phyloP scores from a whole-genome alignment of 2,329 filamentous ascomycete species.

The Xylaria sp. region DNA sequence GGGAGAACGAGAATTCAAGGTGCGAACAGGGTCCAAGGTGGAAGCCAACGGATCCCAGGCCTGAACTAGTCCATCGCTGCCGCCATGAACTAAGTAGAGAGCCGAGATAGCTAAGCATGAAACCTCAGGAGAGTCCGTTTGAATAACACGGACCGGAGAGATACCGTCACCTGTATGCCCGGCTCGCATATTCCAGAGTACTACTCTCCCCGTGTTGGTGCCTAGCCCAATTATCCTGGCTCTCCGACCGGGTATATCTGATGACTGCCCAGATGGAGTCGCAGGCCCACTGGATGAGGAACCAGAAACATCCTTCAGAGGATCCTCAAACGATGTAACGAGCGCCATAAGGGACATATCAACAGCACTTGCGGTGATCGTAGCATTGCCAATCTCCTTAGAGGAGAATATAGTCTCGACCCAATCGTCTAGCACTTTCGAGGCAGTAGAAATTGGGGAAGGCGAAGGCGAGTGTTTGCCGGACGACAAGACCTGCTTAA shows the following conservation, averaged over 20 bases:
- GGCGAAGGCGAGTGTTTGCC: slow-evolving; percentile 40
- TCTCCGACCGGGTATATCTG: slow-evolving; percentile 84
- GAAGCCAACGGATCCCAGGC: slow-evolving; percentile 97
- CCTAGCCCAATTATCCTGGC: slow-evolving; percentile 84
- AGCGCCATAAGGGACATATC: slow-evolving; percentile 80
- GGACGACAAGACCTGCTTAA: slow-evolving; percentile 40
- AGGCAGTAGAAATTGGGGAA: slow-evolving; percentile 32
- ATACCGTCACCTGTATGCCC: slow-evolving; percentile 68
- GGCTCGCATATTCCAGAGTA: slow-evolving; percentile 87
- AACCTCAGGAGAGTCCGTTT: slow-evolving; percentile 90
- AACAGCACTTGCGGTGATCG: slow-evolving; percentile 75
- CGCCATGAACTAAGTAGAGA: slow-evolving; percentile 90
- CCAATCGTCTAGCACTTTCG: slow-evolving; percentile 69
- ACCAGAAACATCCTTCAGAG: slow-evolving; percentile 67
- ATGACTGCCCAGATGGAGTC: slow-evolving; percentile 55
- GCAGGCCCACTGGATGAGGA: slow-evolving; percentile 60
- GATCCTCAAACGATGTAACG: slow-evolving; percentile 81
- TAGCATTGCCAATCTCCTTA: slow-evolving; percentile 65
- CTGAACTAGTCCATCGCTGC: slow-evolving; percentile 93
- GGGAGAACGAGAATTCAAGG: slow-evolving; percentile 85
- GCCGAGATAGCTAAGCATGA: slow-evolving; percentile 85
- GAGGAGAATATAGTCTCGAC: slow-evolving; percentile 69
- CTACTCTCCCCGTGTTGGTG: slow-evolving; percentile 78
- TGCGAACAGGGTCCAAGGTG: slow-evolving; percentile 79
- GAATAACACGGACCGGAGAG: slow-evolving; percentile 79